Evolutionary conservation across 1,139 yeast species (phyloP).

Genomic region (Yamadazyma membranifaciens): DNA sequence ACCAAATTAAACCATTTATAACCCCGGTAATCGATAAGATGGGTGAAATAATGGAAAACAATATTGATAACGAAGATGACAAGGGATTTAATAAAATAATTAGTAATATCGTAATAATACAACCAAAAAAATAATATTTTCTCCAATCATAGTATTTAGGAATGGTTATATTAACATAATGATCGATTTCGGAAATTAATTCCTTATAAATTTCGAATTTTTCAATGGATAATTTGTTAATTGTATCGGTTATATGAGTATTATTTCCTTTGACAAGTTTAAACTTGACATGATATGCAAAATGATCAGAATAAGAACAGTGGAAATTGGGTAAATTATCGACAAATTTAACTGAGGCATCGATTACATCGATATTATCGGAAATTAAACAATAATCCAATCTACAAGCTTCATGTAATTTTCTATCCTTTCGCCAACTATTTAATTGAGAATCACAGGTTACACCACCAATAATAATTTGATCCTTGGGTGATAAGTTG

Average conservation of each 20-base stretch:
- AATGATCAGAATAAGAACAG: slow-evolving; percentile 85
- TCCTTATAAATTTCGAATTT: slow-evolving; percentile 48
- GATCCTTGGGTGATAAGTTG: slow-evolving; percentile 60
- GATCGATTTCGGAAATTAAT: slow-evolving; percentile 48
- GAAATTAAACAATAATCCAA: slow-evolving; percentile 82
- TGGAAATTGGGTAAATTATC: slow-evolving; percentile 62
- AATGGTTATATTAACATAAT: slow-evolving; percentile 54
- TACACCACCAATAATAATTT: slow-evolving; percentile 69
- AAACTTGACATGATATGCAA: slow-evolving; percentile 73
- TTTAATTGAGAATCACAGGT: slow-evolving; percentile 88
- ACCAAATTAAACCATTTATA: slow-evolving; percentile 75
- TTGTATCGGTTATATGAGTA: not conserved
- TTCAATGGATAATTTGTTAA: not conserved
- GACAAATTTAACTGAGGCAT: slow-evolving; percentile 70
- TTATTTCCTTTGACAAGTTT: slow-evolving; percentile 25
- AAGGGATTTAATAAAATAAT: slow-evolving; percentile 41
- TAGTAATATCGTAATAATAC: slow-evolving; percentile 28
- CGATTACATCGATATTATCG: slow-evolving; percentile 46
- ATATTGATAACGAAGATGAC: slow-evolving; percentile 58
- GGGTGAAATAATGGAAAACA: slow-evolving; percentile 51
- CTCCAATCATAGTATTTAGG: slow-evolving; percentile 65
- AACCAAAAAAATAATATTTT: slow-evolving; percentile 57
- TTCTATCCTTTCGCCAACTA: slow-evolving; percentile 73
- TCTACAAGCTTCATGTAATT: slow-evolving; percentile 77
- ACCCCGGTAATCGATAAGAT: slow-evolving; percentile 64